Percentiles rank a stretch among this genome's conserved stretches.
These are phyloP conservation scores for Pezicula radicicola DNA, from an alignment of 2,329 filamentous ascomycete species.

Conservation along the genomic window DNA sequence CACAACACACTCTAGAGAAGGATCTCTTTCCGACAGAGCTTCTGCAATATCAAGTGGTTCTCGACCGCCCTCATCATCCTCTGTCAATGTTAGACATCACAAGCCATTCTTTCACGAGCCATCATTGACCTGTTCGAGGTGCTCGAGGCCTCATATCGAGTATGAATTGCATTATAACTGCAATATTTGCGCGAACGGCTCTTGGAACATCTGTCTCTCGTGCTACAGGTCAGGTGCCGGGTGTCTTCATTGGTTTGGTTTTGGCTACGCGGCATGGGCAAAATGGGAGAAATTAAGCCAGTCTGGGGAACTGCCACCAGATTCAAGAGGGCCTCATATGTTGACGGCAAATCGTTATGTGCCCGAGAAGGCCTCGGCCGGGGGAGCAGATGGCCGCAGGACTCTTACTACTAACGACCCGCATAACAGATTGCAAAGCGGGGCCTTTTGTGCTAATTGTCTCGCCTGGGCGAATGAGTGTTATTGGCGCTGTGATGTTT, in stretches of 20 bases:
- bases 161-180: slow-evolving; percentile 88
- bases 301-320: slow-evolving; percentile 21
- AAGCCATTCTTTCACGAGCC: slow-evolving; percentile 63
- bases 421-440: slow-evolving; percentile 64
- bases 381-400: slow-evolving; percentile 51
- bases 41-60: slow-evolving; percentile 24
- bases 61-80: slow-evolving; percentile 26
- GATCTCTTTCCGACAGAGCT: slow-evolving; percentile 23
- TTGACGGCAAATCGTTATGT: slow-evolving; percentile 56
- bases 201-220: slow-evolving; percentile 74
- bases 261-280: slow-evolving; percentile 68
- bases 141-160: slow-evolving; percentile 70
- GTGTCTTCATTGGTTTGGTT: slow-evolving; percentile 86
- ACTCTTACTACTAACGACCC: slow-evolving; percentile 67
- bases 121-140: slow-evolving; percentile 69
- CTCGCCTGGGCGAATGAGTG: slow-evolving; percentile 72
- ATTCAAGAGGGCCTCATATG: slow-evolving; percentile 51
- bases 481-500: slow-evolving; percentile 85
- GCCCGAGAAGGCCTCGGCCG: slow-evolving; percentile 44
- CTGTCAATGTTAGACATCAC: slow-evolving; percentile 22
- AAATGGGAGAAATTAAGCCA: slow-evolving; percentile 58
- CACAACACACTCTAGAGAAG: slow-evolving; percentile 7
- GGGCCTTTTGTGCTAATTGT: slow-evolving; percentile 82
- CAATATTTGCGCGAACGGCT: slow-evolving; percentile 61
- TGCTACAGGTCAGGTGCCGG: slow-evolving; percentile 78